These are phyloP conservation scores for Dothideomycetes sp. DNA, from an alignment of 2,329 filamentous ascomycete genomes.

Conservation along the genomic window DNA sequence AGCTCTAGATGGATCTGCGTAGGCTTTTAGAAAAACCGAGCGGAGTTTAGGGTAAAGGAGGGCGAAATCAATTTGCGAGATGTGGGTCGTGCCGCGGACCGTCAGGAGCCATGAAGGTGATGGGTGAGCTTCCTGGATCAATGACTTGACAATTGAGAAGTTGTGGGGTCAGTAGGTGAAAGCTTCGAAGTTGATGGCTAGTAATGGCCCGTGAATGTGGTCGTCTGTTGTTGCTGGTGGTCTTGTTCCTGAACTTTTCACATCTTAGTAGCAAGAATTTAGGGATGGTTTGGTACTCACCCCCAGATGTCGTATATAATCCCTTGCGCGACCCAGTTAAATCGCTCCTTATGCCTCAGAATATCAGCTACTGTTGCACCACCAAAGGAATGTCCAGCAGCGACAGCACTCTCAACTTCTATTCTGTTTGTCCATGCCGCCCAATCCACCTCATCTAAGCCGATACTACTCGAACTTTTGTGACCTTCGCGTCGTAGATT, in stretches of 20 bases:
- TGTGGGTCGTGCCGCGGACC: slow-evolving; percentile 52
- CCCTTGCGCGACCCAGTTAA: slow-evolving; percentile 51
- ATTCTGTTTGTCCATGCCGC: slow-evolving; percentile 47
- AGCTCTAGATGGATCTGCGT: slow-evolving; percentile 53
- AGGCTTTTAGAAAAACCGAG: slow-evolving; percentile 51
- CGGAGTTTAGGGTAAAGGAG: slow-evolving; percentile 53
- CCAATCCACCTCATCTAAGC: slow-evolving; percentile 50
- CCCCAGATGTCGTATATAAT: slow-evolving; percentile 62
- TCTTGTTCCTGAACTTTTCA: slow-evolving; percentile 37
- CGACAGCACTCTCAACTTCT: slow-evolving; percentile 48
- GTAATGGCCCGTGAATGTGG: slow-evolving; percentile 43
- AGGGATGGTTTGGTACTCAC: slow-evolving; percentile 22
- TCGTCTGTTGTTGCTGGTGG: slow-evolving; percentile 30
- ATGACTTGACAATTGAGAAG: slow-evolving; percentile 46
- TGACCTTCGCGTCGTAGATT: slow-evolving; percentile 52
- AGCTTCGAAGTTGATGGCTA: slow-evolving; percentile 58
- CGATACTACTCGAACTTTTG: slow-evolving; percentile 49
- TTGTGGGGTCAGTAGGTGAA: slow-evolving; percentile 63
- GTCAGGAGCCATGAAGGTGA: slow-evolving; percentile 39
- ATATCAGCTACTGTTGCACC: slow-evolving; percentile 55
- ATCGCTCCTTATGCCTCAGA: slow-evolving; percentile 45
- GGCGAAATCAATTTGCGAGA: slow-evolving; percentile 58
- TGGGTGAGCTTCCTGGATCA: slow-evolving; percentile 48
- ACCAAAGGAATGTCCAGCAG: slow-evolving; percentile 59
- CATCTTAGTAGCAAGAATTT: neutral